Evolutionary conservation across 345 rosid species (phyloP), one percentile per base, ranked within the genome.

Genomic region (Gossypium sturtianum): DNA sequence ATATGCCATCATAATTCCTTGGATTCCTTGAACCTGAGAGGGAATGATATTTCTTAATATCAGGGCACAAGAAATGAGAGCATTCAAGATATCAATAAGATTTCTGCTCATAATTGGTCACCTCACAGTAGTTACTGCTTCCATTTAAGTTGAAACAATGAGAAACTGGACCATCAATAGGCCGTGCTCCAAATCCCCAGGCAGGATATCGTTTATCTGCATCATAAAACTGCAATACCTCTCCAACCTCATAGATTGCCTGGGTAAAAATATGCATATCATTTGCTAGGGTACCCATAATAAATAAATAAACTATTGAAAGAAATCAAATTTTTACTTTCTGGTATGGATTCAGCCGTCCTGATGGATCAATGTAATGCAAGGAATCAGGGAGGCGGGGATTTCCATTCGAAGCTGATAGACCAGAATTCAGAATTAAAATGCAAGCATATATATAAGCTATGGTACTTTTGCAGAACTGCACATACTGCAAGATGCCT

Each of bases 161-260:
- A 41, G 90, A 90, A 72, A 94, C 97, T 3, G 97, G 98, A 45
- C 93, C 95, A 74, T 94, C 98, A 48, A 94, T 94, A 51, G 98
- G 98, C 60, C 97, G 89, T 75, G 98, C 98, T 72, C 98, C 98
- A 78, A 94, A 94, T 17, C 98, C 97, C 98, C 98, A 94, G 2
- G 97, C 97, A 10, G 97, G 92, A 84, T 90, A 94, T 65, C 84
- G 89, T 81, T 83, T 88, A 80, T 92, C 95, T 4, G 88, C 48
- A 80, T 92, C 97, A 77, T 94, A 94, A 81, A 89, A 86, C 83
- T 94, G 93, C 83, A 94, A 83, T 25, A 94, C 97, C 74, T 89
- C 92, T 83, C 97, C 98, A 67, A 94, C 94, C 77, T 90, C 97
- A 22, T 82, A 41, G 82, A 92, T 85, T 78, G 97, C 97, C 98